Conservation (phyloP, 768 basidiomycete species). For the Kwoniella pini region DNA sequence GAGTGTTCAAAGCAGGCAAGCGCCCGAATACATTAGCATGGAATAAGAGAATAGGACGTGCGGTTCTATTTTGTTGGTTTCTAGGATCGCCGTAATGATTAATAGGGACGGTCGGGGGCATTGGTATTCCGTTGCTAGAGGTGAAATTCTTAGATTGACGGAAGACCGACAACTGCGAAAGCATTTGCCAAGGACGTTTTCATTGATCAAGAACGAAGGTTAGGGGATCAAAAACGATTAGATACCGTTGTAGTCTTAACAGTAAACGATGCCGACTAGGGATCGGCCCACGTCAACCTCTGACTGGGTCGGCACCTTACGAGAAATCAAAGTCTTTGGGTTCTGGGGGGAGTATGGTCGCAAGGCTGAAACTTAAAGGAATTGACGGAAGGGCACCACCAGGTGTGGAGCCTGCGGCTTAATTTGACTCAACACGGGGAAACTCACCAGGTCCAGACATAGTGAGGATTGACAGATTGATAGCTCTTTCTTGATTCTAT, state of each 20-base stretch:
- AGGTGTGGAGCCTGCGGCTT: conserved; percentile 77
- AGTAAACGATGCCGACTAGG: conserved; percentile 81
- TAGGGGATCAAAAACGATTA: conserved; percentile 82
- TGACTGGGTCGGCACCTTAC: conserved; percentile 77
- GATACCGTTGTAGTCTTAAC: conserved; percentile 81
- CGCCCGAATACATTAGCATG: too few species aligned
- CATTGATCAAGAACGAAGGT: conserved; percentile 83
- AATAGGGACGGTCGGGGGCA: too few species aligned
- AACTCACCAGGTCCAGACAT: conserved; percentile 79
- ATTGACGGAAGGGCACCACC: conserved; percentile 82
- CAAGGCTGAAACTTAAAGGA: conserved; percentile 78
- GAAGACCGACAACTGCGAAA: conserved; percentile 80
- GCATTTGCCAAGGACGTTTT: conserved; percentile 83
- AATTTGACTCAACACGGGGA: conserved; percentile 82
- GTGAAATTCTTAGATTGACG: too few species aligned
- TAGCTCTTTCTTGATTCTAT: conserved; percentile 82
- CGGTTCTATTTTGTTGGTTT: too few species aligned
- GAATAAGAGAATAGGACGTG: too few species aligned
- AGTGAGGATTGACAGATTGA: conserved; percentile 76
- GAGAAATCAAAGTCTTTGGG: conserved; percentile 88
- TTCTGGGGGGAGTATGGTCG: conserved; percentile 75
- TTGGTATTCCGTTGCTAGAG: too few species aligned
- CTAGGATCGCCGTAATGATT: too few species aligned
- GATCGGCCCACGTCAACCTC: conserved; percentile 69
- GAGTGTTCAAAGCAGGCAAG: too few species aligned